phyloP scores from a whole-genome alignment of 371 early-diverging fungal species.

The Mortierella sp. region DNA sequence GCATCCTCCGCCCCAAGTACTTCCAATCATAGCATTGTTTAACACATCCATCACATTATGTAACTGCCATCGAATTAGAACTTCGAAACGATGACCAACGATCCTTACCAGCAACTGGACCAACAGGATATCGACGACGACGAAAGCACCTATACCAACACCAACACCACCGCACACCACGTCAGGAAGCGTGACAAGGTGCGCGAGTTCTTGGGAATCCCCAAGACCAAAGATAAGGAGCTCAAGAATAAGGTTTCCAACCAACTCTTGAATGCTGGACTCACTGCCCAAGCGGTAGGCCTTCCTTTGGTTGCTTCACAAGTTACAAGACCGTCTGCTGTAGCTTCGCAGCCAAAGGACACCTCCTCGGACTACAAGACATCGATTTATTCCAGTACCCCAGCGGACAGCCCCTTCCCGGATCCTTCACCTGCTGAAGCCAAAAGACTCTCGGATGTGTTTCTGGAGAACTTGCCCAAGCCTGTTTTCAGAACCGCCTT shows the following conservation, averaged over 20 bases:
- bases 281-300: not conserved
- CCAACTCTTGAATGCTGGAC: not conserved
- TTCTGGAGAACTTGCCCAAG: not conserved
- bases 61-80: too few species aligned
- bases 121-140: too few species aligned
- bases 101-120: too few species aligned
- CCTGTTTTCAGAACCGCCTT: not conserved
- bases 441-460: not conserved
- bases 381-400: not conserved
- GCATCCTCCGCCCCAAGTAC: too few species aligned
- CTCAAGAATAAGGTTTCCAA: not conserved
- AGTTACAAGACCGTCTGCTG: not conserved
- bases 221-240: not conserved
- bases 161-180: not conserved
- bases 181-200: not conserved
- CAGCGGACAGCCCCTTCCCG: not conserved
- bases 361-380: not conserved
- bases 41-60: too few species aligned
- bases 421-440: not conserved
- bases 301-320: not conserved
- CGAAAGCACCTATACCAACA: too few species aligned
- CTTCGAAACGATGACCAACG: too few species aligned
- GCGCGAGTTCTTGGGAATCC: not conserved
- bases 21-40: too few species aligned
- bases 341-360: not conserved